These are phyloP conservation scores for Penicillium coffeae DNA, from an alignment of 495 filamentous ascomycete species.

Conservation along the genomic window DNA sequence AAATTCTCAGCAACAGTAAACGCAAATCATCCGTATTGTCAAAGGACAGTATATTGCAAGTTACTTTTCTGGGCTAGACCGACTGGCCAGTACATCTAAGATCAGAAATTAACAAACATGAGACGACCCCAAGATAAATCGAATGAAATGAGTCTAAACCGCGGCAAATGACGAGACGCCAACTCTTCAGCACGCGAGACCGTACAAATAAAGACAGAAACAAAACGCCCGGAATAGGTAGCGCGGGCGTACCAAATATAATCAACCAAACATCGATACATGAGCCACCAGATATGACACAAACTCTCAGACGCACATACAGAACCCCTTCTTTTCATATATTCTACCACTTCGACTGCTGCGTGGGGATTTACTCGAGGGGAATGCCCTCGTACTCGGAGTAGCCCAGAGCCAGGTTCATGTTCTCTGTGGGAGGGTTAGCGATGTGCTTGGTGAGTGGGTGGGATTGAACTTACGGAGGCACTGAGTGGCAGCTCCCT, in stretches of 20 bases:
- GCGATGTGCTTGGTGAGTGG: neutral
- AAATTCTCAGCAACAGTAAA: too few species aligned
- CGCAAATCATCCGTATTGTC: too few species aligned
- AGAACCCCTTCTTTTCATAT: constrained; percentile 10
- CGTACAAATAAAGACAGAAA: neutral
- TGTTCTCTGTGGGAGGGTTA: constrained; percentile 64
- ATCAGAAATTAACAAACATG: neutral
- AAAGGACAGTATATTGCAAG: neutral
- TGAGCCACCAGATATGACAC: neutral
- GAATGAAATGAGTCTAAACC: neutral
- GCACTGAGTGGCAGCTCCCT: constrained; percentile 95
- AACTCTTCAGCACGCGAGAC: neutral
- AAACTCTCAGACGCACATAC: neutral
- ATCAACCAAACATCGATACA: neutral
- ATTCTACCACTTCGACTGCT: too few species aligned
- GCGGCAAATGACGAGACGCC: neutral
- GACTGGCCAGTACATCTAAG: neutral
- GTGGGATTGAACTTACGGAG: constrained; percentile 63
- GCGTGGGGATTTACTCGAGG: constrained; percentile 42
- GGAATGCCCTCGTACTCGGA: constrained; percentile 91
- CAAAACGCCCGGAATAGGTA: neutral
- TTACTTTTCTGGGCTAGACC: neutral
- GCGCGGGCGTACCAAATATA: neutral
- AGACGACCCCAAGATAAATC: neutral
- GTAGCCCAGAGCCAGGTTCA: constrained; percentile 94